These are phyloP conservation scores for Candida oleophila DNA, from an alignment of 805 yeast genomes.

Conservation along the genomic window DNA sequence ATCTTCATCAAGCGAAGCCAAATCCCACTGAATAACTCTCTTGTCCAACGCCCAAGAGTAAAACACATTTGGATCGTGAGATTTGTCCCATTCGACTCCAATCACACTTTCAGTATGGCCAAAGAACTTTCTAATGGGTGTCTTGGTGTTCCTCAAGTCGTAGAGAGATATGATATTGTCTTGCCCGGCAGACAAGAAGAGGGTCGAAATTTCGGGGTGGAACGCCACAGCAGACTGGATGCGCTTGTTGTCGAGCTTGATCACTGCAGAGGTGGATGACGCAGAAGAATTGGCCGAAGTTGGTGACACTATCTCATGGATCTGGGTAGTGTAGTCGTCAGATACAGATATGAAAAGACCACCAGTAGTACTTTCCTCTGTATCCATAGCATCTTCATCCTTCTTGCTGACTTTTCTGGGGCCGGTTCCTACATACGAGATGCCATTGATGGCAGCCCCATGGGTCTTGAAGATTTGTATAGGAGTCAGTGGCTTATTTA, in stretches of 20 bases:
- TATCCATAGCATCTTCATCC: not conserved
- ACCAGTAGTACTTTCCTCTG: constrained; percentile 31
- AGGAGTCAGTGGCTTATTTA: constrained; percentile 45
- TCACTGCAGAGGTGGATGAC: constrained; percentile 32
- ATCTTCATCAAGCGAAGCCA: constrained; percentile 56
- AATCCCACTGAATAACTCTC: constrained; percentile 74
- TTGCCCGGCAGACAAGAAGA: constrained; percentile 75
- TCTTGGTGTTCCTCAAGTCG: constrained; percentile 65
- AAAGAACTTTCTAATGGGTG: constrained; percentile 60
- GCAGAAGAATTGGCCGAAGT: constrained; percentile 18
- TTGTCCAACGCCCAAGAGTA: constrained; percentile 65
- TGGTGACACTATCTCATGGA: constrained; percentile 55
- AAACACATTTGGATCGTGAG: constrained; percentile 51
- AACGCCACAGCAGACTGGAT: constrained; percentile 70
- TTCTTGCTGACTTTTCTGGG: not conserved
- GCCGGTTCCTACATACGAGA: constrained; percentile 44
- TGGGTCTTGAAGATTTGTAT: constrained; percentile 50
- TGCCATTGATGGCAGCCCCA: constrained; percentile 61
- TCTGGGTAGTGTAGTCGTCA: constrained; percentile 61
- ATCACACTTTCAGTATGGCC: constrained; percentile 56
- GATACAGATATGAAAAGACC: constrained; percentile 66
- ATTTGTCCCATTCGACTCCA: constrained; percentile 54
- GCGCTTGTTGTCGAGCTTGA: constrained; percentile 45
- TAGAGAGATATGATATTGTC: constrained; percentile 73
- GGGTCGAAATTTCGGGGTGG: constrained; percentile 51